Evolutionary conservation across 257 asterid genomes (phyloP), one percentile per base, ranked within the genome.

Genomic region (Solanum chiquidenum): DNA sequence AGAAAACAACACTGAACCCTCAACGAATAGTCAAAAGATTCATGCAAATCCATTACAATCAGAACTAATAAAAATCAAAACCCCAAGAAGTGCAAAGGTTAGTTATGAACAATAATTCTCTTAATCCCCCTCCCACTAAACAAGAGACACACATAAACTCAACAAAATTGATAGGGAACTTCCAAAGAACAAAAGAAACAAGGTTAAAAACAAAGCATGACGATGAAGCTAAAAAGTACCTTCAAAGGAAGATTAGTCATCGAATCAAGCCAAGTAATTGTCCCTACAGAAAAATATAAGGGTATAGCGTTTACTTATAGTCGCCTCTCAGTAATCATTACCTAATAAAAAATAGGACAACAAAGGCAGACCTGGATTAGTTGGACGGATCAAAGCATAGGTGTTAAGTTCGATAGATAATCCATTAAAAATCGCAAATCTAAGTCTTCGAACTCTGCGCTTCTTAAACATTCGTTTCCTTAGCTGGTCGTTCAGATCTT

Each of bases 311-410:
- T 82, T 82, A 82, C 85, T 49, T 82, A 18, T 49, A 18, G 69
- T 82, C 69, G 58, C 31, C 69, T 49, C 64, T 49, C 69, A 31
- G 69, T 29, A 82, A 82, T 49, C 85, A 16, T 79, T 44, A 82
- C 85, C 58, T 82, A 20, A 31, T 49, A 31, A 82, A 82, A 82
- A 44, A 49, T 29, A 44, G 85, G 69, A 33, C 69, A 82, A 49
- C 20, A 85, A 85, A 69, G 75, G 66, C 92, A 85, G 87, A 94
- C 99, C 98, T 88, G 98, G 96, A 90, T 91, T 94, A 86, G 99
- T 94, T 79, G 98, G 99, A 87, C 99, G 99, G 84, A 97, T 94
- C 88, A 97, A 89, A 88, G 99, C 99, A 87, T 95, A 97, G 21
- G 98, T 90, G 89, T 95, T 91, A 87, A 97, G 94, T 84, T 95